phyloP scores from a whole-genome alignment of 257 asterid genomes.

The Petrea volubilis region DNA sequence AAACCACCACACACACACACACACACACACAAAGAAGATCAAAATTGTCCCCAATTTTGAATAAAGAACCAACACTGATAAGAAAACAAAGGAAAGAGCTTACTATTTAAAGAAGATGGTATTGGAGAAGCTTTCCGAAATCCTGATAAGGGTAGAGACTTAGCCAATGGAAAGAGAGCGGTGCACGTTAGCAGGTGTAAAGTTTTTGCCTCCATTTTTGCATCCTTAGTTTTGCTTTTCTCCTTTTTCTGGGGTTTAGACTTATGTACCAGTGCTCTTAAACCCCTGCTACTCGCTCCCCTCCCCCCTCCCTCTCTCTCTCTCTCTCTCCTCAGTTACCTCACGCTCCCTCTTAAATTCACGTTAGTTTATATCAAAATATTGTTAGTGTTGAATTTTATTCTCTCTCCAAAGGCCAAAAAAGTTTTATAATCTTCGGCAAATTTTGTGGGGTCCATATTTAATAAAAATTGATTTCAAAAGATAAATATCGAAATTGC shows the following conservation, averaged over 20 bases:
- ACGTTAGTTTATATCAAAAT: too few relatives aligned
- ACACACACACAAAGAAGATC: background rate
- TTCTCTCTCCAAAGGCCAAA: too few relatives aligned
- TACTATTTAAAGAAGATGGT: constrained; percentile 37
- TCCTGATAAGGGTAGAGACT: constrained; percentile 26
- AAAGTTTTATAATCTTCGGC: too few relatives aligned
- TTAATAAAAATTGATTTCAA: too few relatives aligned
- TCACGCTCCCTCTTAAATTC: background rate
- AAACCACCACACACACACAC: background rate
- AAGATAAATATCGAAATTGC: too few relatives aligned
- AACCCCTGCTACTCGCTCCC: background rate
- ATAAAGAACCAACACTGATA: background rate
- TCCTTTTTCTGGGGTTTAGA: constrained; percentile 16
- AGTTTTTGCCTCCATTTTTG: constrained; percentile 53
- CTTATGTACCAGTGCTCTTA: background rate
- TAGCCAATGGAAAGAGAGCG: constrained; percentile 29
- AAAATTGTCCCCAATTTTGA: background rate
- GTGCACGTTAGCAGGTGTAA: constrained; percentile 42
- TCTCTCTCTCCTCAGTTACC: background rate
- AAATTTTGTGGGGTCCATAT: too few relatives aligned
- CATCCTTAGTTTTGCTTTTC: background rate
- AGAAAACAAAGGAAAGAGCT: constrained; percentile 9
- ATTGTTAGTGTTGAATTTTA: too few relatives aligned
- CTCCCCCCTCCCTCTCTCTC: too few relatives aligned
- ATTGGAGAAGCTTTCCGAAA: constrained; percentile 24